Conservation (phyloP, 306 rosid species). For the Trifolium subterraneum region DNA sequence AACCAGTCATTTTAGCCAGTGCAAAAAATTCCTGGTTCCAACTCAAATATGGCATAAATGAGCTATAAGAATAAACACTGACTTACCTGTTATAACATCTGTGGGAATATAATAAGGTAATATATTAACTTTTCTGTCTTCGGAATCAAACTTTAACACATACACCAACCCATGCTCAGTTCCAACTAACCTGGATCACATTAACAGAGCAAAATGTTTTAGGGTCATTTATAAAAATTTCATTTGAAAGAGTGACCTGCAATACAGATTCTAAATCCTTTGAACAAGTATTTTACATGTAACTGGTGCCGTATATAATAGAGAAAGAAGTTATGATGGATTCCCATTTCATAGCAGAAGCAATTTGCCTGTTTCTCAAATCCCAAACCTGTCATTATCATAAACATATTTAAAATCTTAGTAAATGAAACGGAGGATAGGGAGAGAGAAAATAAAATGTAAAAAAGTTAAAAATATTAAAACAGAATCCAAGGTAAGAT, state of each 20-base stretch:
- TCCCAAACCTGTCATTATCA: conserved; percentile 89
- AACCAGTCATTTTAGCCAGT: conserved; percentile 20
- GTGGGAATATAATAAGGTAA: conserved; percentile 81
- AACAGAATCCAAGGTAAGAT: conserved; percentile 19
- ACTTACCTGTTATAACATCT: conserved; percentile 73
- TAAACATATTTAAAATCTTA: conserved; percentile 49
- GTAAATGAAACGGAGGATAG: conserved; percentile 30
- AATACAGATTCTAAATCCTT: conserved; percentile 41
- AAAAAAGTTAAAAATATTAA: not conserved
- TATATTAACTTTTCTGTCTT: conserved; percentile 57
- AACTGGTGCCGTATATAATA: conserved; percentile 75
- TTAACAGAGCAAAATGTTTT: conserved; percentile 39
- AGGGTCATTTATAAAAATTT: conserved; percentile 31
- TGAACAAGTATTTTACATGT: conserved; percentile 67
- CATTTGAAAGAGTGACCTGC: conserved; percentile 32
- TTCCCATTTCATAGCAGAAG: conserved; percentile 81
- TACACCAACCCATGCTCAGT: conserved; percentile 79
- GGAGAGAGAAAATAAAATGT: not conserved
- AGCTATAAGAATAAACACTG: conserved; percentile 16
- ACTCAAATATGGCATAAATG: conserved; percentile 38
- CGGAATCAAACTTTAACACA: conserved; percentile 62
- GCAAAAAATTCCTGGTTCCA: conserved; percentile 25
- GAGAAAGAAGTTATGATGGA: conserved; percentile 90
- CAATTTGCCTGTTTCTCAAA: conserved; percentile 72
- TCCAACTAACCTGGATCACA: conserved; percentile 77